Conservation (phyloP, 139 green algal genomes). For the Coelastrella sp. region DNA sequence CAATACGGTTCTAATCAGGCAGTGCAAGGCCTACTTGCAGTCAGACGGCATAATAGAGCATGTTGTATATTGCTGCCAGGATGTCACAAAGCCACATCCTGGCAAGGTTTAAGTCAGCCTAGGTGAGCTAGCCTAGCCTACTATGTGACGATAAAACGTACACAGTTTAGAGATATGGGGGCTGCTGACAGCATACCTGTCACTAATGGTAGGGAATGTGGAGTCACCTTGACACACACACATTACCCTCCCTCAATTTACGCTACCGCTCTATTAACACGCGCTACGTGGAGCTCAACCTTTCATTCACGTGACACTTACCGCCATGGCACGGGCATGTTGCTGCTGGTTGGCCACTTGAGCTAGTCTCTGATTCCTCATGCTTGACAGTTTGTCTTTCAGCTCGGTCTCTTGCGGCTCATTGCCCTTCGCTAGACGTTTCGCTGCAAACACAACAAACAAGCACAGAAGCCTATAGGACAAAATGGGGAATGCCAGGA, state of each 20-base stretch:
- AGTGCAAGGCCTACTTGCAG: background rate
- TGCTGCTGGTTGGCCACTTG: slow-evolving; percentile 16
- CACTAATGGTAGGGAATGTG: too few species aligned
- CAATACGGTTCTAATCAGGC: background rate
- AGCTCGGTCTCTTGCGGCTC: background rate
- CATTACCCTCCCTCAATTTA: background rate
- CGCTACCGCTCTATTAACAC: background rate
- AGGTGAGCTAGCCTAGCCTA: too few species aligned
- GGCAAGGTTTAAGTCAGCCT: too few species aligned
- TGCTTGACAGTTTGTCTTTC: slow-evolving; percentile 14
- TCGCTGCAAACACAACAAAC: slow-evolving; percentile 4
- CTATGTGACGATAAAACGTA: too few species aligned
- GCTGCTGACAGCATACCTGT: too few species aligned
- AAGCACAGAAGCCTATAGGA: background rate
- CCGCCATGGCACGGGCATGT: background rate
- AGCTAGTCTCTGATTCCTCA: slow-evolving; percentile 4
- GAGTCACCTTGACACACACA: too few species aligned
- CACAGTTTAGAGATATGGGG: too few species aligned
- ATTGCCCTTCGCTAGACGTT: slow-evolving; percentile 3
- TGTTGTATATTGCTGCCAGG: background rate
- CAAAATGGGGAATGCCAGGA: background rate
- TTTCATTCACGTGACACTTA: background rate
- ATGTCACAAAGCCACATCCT: too few species aligned
- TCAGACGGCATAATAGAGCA: background rate
- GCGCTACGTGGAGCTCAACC: background rate